These are phyloP conservation scores for Phaffia tasmanica DNA, from an alignment of 768 basidiomycete genomes.

Conservation along the genomic window DNA sequence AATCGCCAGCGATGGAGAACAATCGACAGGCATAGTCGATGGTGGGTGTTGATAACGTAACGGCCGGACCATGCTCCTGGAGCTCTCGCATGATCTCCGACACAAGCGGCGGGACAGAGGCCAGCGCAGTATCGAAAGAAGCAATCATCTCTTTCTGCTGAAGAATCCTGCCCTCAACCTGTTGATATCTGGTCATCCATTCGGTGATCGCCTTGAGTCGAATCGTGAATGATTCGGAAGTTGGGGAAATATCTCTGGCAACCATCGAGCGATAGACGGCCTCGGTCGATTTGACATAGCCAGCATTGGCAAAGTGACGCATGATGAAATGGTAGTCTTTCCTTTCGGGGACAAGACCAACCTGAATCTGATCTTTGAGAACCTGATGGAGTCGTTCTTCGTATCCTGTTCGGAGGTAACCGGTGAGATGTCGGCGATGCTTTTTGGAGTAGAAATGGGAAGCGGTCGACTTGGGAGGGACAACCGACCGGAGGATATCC, in stretches of 20 bases:
- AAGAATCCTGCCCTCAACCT: slow-evolving; percentile 36
- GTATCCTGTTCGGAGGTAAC: slow-evolving; percentile 35
- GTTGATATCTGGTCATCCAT: slow-evolving; percentile 49
- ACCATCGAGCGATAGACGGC: slow-evolving; percentile 54
- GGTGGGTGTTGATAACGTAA: slow-evolving; percentile 46
- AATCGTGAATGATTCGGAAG: slow-evolving; percentile 50
- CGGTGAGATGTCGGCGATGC: slow-evolving; percentile 2
- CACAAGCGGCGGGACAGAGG: slow-evolving; percentile 10
- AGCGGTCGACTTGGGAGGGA: too few relatives aligned
- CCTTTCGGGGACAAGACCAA: slow-evolving; percentile 43
- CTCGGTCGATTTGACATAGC: slow-evolving; percentile 53
- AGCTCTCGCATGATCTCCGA: slow-evolving; percentile 48
- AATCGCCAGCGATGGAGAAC: slow-evolving; percentile 54
- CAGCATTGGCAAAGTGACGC: slow-evolving; percentile 62
- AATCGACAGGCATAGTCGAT: slow-evolving; percentile 59
- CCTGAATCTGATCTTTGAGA: slow-evolving; percentile 56
- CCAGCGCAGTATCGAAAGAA: slow-evolving; percentile 39
- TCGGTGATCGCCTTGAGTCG: slow-evolving; percentile 61
- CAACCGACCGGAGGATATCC: too few relatives aligned
- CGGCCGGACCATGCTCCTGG: slow-evolving; percentile 43
- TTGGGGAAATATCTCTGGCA: slow-evolving; percentile 43
- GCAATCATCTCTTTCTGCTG: slow-evolving; percentile 44
- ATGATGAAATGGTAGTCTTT: slow-evolving; percentile 68
- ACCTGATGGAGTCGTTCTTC: slow-evolving; percentile 58
- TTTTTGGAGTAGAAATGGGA: too few relatives aligned